These are phyloP conservation scores for Besnoitia besnoiti DNA, from an alignment of 169 alveolate species.

Conservation along the genomic window DNA sequence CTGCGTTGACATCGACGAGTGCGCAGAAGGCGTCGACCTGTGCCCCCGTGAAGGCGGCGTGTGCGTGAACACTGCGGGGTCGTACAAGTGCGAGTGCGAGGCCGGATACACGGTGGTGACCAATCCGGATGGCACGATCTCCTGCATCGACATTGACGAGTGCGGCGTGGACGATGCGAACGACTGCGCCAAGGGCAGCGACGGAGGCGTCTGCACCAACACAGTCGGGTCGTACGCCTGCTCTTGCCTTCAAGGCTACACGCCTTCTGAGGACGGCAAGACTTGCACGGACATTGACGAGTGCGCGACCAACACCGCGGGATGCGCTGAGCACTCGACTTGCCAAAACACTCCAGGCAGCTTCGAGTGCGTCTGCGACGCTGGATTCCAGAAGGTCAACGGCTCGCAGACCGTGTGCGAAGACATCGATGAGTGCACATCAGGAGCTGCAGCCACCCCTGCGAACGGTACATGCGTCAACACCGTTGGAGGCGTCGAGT, in stretches of 20 bases:
- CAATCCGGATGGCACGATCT: slow-evolving; percentile 4
- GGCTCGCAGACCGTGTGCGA: slow-evolving; percentile 7
- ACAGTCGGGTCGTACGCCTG: slow-evolving; percentile 74
- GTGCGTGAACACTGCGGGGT: slow-evolving; percentile 72
- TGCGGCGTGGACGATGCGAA: slow-evolving; percentile 56
- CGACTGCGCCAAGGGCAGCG: slow-evolving; percentile 61
- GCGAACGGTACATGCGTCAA: slow-evolving; percentile 49
- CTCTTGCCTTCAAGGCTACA: slow-evolving; percentile 70
- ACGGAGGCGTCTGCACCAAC: slow-evolving; percentile 72
- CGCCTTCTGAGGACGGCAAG: slow-evolving; percentile 58
- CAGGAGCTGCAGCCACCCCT: slow-evolving; percentile 31
- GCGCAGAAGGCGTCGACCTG: slow-evolving; percentile 31
- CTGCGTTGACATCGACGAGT: slow-evolving; percentile 64
- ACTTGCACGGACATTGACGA: slow-evolving; percentile 62
- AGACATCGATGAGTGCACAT: slow-evolving; percentile 60
- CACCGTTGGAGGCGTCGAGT: slow-evolving; percentile 54
- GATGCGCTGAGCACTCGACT: slow-evolving; percentile 52
- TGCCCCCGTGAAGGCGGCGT: slow-evolving; percentile 38
- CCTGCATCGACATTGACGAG: slow-evolving; percentile 61
- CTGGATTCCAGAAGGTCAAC: slow-evolving; percentile 53
- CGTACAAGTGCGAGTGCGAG: slow-evolving; percentile 69
- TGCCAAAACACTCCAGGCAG: slow-evolving; percentile 72
- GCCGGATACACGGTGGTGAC: slow-evolving; percentile 60
- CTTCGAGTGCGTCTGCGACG: slow-evolving; percentile 70
- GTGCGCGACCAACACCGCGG: slow-evolving; percentile 37